Conservation (phyloP, 225 moss, liverwort and hornwort genomes). For the Polytrichum formosum region DNA sequence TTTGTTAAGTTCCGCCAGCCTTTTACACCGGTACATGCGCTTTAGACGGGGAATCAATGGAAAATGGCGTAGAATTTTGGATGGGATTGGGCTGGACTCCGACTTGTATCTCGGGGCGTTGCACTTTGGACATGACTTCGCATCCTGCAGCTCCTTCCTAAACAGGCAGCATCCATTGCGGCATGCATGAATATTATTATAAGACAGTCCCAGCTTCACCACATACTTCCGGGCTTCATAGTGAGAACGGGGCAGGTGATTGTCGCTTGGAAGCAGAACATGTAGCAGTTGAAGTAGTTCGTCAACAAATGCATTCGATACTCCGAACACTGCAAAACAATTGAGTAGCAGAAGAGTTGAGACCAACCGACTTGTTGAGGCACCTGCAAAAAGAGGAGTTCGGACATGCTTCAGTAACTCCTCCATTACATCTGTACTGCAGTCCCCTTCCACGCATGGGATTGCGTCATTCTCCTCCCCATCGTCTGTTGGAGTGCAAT, state of each 20-base stretch:
- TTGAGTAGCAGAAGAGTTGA: too few species aligned
- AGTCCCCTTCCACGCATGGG: too few species aligned
- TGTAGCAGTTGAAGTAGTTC: neutral
- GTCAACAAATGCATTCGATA: too few species aligned
- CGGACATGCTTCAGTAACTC: too few species aligned
- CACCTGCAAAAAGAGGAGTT: too few species aligned
- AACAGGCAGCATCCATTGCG: neutral
- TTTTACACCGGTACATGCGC: constrained; percentile 7
- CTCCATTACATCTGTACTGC: too few species aligned
- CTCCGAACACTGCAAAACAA: too few species aligned
- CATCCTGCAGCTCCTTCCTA: neutral
- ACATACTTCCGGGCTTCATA: neutral
- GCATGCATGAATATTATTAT: neutral
- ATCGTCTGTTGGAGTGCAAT: too few species aligned
- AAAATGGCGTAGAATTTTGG: constrained; percentile 4
- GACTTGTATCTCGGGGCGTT: neutral
- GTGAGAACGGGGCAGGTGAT: neutral
- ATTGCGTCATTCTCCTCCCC: too few species aligned
- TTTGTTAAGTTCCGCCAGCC: neutral
- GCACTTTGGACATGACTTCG: neutral
- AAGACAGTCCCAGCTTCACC: neutral
- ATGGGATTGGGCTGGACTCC: neutral
- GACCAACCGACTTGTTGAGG: too few species aligned
- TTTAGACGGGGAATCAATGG: neutral
- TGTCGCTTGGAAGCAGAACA: neutral